Evolutionary conservation across 257 asterid species (phyloP), one percentile per base, ranked within the genome.

Genomic region (Lavandula angustifolia): DNA sequence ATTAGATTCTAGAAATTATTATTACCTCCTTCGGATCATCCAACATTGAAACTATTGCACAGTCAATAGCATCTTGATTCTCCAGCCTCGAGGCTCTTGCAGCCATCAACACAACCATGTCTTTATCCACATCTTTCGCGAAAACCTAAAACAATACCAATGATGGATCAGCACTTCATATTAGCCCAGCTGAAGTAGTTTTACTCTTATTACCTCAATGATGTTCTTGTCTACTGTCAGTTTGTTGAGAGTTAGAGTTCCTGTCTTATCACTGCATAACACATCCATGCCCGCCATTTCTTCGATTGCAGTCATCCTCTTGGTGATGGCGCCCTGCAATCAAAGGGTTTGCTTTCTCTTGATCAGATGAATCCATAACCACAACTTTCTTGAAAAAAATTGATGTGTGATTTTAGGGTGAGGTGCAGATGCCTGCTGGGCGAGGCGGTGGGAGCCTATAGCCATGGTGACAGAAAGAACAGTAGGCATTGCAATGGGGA

Each of bases 281-380:
- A 87, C 95, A 68, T 87, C 95, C 95, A 87, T 87, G 17, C 95
- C 95, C 4, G 95, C 95, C 95, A 87, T 78, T 63, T 87, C 95
- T 56, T 87, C 95, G 4, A 87, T 87, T 10, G 95, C 95, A 7
- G 95, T 87, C 95, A 87, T 87, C 76, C 95, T 80, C 72, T 87
- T 87, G 9, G 95, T 87, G 14, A 84, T 87, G 47, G 95, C 95
- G 10, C 95, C 92, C 79, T 86, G 95, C 18, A n/a, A 44, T n/a
- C 11, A 11, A 42, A 4, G 9, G 10, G n/a, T 3, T 42, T 37
- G 9, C 9, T 0, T 1, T 37, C 0, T 1, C 2, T 22, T 22
- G 27, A 22, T 22, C 27, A 22, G 27, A 22, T 22, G 27, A 22
- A 22, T 22, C 27, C 27, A 22, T 22, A 0, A 22, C 27, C 27